Evolutionary conservation across 495 filamentous ascomycete species (phyloP), one percentile per base, ranked within the genome.

Genomic region (Penicillium diatomitis): DNA sequence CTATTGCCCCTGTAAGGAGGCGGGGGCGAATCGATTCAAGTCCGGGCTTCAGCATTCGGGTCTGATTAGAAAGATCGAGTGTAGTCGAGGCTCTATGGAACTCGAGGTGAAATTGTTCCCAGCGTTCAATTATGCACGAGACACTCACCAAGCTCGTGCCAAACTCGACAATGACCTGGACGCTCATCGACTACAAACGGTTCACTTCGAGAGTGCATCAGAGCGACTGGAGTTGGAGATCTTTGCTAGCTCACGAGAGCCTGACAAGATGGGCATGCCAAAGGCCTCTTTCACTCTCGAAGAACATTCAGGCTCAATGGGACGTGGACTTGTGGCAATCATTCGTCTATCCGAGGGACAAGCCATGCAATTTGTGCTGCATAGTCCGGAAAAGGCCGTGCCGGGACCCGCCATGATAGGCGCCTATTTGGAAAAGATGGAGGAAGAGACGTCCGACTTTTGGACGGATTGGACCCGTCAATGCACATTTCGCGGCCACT

Each of bases 401-500:
- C 65, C 68, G 47, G 80, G 75, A 12, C 57, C 64, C 40, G 64
- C 75, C 48, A 76, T 79, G 33, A 77, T 78, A 27, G 73, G 61
- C 4, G 51, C 67, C 2, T 67, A 81, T 46, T 63, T 87, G 32
- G 70, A 77, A 53, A 68, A 63, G 9, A 73, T 83, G 54, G 84
- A 87, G 53, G 74, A 79, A 29, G 77, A 81, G 48, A 87, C 84
- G 0, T 80, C 78, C 45, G 66, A 69, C 6, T 88, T 68, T 55
- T 88, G 84, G 84, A 78, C 72, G 45, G 79, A 84, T 47, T 88
- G 84, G 82, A 82, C 84, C 36, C 74, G 76, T 36, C 78, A 81
- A 55, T 79, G 75, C 61, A 77, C 72, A 33, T 88, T 86, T 56
- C 82, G 82, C 51, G 84, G 84, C 28, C 78, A 78, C 34, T 88